phyloP scores from a whole-genome alignment of 2,329 filamentous ascomycete species.

The Pyrenophora graminea region DNA sequence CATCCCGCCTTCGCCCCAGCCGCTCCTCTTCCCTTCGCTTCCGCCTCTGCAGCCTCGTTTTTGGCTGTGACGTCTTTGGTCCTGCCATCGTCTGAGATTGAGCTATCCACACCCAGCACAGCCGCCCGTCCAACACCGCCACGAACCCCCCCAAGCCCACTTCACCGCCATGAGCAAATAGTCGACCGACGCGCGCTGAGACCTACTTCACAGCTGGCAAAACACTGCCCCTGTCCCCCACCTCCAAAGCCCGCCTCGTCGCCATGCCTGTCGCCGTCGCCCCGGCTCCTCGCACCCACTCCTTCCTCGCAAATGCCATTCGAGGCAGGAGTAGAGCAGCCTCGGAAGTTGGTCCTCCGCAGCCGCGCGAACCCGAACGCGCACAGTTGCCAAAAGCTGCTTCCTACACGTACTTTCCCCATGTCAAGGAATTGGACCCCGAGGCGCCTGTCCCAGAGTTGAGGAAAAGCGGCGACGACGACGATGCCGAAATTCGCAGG shows the following conservation, averaged over 20 bases:
- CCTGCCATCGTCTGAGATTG: constrained; percentile 2
- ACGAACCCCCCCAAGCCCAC: constrained; percentile 19
- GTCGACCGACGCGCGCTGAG: constrained; percentile 6
- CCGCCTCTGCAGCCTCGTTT: constrained; percentile 18
- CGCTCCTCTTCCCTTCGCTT: constrained; percentile 13
- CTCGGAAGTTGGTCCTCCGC: constrained; percentile 36
- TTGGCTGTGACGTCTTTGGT: constrained; percentile 27
- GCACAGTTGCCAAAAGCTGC: constrained; percentile 45
- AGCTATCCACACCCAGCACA: constrained; percentile 15
- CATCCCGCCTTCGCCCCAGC: constrained; percentile 1
- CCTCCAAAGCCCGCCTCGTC: constrained; percentile 8
- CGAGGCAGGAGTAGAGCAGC: constrained; percentile 39
- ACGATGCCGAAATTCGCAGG: constrained; percentile 33
- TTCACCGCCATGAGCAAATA: constrained; percentile 28
- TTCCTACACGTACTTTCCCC: constrained; percentile 49
- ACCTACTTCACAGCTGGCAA: neutral
- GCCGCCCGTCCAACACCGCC: constrained; percentile 22
- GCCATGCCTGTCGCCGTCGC: constrained; percentile 43
- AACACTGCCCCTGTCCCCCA: neutral
- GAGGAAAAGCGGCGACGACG: constrained; percentile 36
- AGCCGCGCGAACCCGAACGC: constrained; percentile 29
- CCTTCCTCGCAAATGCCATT: constrained; percentile 35
- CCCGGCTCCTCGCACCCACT: constrained; percentile 35
- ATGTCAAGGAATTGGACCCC: constrained; percentile 43
- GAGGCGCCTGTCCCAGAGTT: constrained; percentile 32